Evolutionary conservation across 2,329 filamentous ascomycete genomes (phyloP), one percentile per base, ranked within the genome.

Genomic region (Botryotinia calthae): DNA sequence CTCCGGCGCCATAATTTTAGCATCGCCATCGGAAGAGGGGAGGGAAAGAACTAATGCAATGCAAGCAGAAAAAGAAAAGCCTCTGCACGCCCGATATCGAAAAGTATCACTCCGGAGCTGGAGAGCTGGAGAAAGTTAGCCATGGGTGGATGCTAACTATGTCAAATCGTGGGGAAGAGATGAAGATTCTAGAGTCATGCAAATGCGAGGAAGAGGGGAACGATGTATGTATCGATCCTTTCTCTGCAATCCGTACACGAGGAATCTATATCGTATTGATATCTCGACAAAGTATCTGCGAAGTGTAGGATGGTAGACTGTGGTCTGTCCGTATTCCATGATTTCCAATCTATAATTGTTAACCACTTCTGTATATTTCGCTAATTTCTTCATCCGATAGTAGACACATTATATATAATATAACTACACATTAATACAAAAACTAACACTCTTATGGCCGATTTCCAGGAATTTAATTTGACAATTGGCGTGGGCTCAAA

Each of bases 121-220:
- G 25, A 51, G 22, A 51, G 31, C 16, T 12, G 48, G 25, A 51
- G 25, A 51, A 51, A 16, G 48, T 37, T 7, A 37, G 37, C 37
- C 7, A 14, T 4, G 42, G 7, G 3, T 16, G 12, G n/a, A n/a
- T n/a, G n/a, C n/a, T n/a, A n/a, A n/a, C 42, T 2, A 44, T 56
- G n/a, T 18, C n/a, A 61, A 18, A 62, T 62, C 59, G 59, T 62
- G 59, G 59, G 59, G 59, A n/a, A 62, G 18, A 20, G 59, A 62
- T 42, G 59, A 40, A 16, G 37, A 9, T 14, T 8, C 25, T 42
- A 22, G 37, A 37, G 37, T n/a, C 25, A 62, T 40, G 25, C n/a
- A 22, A 14, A 62, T 40, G 25, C n/a, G 48, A 54, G 25, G 14
- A 54, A 25, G 48, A 40, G 3, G 58, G 34, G 51, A 56, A 28